phyloP scores from a whole-genome alignment of 805 yeast species.

The Torulaspora franciscae region DNA sequence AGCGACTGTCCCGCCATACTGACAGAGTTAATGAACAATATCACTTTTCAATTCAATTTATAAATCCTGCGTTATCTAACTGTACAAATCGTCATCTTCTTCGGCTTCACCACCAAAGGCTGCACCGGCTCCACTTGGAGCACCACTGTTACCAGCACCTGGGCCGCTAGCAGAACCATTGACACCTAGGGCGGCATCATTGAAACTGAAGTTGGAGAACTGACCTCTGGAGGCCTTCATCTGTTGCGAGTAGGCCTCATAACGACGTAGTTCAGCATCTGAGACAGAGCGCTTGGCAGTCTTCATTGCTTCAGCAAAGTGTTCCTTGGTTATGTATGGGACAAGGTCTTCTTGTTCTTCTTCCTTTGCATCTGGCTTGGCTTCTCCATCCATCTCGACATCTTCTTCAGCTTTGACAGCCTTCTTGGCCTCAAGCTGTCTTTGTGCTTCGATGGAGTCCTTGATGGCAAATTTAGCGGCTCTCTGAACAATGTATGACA shows the following conservation, averaged over 20 bases:
- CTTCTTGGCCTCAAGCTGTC: constrained; percentile 41
- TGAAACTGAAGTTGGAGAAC: constrained; percentile 82
- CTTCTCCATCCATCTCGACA: constrained; percentile 37
- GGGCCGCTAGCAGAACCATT: constrained; percentile 40
- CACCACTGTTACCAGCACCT: constrained; percentile 29
- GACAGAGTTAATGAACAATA: background rate
- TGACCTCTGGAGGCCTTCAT: constrained; percentile 95
- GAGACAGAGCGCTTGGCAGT: constrained; percentile 97
- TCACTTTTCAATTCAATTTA: background rate
- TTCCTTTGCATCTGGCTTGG: constrained; percentile 34
- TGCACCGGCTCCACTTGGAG: constrained; percentile 39
- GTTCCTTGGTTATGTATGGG: constrained; percentile 88
- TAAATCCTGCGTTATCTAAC: constrained; percentile 23
- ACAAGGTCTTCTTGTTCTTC: constrained; percentile 80
- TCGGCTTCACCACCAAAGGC: constrained; percentile 41
- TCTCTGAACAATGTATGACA: constrained; percentile 94
- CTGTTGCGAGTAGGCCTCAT: constrained; percentile 97
- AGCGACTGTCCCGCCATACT: no score
- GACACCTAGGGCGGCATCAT: constrained; percentile 51
- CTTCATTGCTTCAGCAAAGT: constrained; percentile 99
- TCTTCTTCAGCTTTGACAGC: constrained; percentile 46
- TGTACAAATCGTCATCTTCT: constrained; percentile 66
- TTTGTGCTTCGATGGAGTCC: constrained; percentile 89
- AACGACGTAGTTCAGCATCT: constrained; percentile 96
- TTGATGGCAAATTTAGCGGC: constrained; percentile 98